Evolutionary conservation across 2,329 filamentous ascomycete species (phyloP), one percentile per base, ranked within the genome.

Genomic region (Colletotrichum acutatum): DNA sequence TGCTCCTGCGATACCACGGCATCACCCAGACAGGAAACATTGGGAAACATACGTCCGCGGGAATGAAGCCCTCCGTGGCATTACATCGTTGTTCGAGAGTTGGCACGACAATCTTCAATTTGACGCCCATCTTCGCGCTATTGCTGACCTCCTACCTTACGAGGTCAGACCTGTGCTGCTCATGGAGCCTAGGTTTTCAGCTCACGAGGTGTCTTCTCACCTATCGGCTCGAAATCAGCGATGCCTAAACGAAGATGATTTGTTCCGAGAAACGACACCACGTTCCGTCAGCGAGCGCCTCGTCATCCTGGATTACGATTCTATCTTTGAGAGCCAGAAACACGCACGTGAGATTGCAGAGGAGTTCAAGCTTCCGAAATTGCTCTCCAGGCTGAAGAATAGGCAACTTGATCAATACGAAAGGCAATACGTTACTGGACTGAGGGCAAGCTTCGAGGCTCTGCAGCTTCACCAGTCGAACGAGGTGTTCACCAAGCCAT

Each of bases 81-180:
- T 52, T 22, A 2, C 7, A n/a, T 2, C 12, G 5, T n/a, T 42
- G 1, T 65, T 69, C 52, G 8, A 26, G 11, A 68, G n/a, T 3
- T 81, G 79, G 78, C 77, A 74, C 58, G 68, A 78, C 24, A 82
- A 81, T 61, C 57, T 62, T 14, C 63, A 75, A 5, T 76, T 81
- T 37, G 30, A 65, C 22, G 4, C 68, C 4, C 81, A 81, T 65
- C 67, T 82, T 9, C 4, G 26, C 26, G 19, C 30, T 11, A 63
- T 62, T 26, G n/a, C 11, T 9, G 8, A 26, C 6, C 11, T 2
- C 5, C 9, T 62, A 11, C 42, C 59, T 22, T 26, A 24, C 14
- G n/a, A 6, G 8, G 8, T 62, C 3, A n/a, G 2, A 5, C 4
- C 16, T 12, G 5, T 6, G 26, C 2, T 4, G n/a, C 28, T 26